Percentiles rank a stretch among this genome's conserved stretches.
Conservation (phyloP, 306 rosid genomes). For the Rosa persica region DNA sequence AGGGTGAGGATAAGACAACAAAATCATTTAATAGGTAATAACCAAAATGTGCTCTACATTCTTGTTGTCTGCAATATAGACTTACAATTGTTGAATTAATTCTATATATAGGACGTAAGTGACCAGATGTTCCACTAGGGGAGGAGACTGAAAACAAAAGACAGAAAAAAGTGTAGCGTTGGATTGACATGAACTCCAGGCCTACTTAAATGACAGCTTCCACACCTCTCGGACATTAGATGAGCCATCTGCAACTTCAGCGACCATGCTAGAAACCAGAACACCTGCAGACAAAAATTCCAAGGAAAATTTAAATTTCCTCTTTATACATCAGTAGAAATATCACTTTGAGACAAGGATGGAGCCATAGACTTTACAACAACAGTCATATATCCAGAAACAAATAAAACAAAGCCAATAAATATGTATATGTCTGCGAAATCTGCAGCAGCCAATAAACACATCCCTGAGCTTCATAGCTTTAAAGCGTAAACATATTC, state of each 20-base stretch:
- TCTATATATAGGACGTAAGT: not conserved
- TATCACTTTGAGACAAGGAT: not conserved
- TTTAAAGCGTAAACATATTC: not conserved
- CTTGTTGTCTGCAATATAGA: not conserved
- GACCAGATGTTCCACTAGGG: conserved; percentile 1
- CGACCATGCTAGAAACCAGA: conserved; percentile 56
- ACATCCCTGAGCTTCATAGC: not conserved
- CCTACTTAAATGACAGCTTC: conserved; percentile 74
- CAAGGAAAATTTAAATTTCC: not conserved
- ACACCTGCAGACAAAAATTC: conserved; percentile 46
- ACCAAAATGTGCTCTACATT: conserved; percentile 2
- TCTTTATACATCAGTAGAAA: not conserved
- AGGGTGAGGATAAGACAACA: not conserved
- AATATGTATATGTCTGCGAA: not conserved
- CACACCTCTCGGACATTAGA: conserved; percentile 93
- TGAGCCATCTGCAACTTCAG: conserved; percentile 92
- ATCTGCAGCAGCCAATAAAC: too few species aligned
- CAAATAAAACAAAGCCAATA: not conserved
- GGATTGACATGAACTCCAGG: conserved; percentile 8
- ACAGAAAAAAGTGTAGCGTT: not conserved
- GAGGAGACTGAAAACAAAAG: not conserved
- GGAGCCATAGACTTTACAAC: not conserved
- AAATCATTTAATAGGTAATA: not conserved
- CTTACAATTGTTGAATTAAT: not conserved
- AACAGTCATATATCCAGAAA: not conserved